Percentiles rank a stretch among this genome's conserved stretches.
Conservation (phyloP, 1,284 basidiomycete genomes). For the Apiotrichum gamsii region DNA sequence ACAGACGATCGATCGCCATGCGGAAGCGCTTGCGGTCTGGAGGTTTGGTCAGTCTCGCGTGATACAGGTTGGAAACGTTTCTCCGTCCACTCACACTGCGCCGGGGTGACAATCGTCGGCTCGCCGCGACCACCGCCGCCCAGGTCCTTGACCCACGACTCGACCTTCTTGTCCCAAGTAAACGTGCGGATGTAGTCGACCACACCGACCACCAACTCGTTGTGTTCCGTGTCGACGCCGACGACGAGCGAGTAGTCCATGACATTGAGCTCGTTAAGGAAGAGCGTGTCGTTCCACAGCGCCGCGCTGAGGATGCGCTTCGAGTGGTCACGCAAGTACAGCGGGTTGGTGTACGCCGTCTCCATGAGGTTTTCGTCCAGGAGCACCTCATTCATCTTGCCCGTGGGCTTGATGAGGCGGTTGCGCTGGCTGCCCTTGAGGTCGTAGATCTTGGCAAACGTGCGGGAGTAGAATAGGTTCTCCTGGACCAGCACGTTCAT, state of each 20-base stretch:
- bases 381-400: constrained; percentile 85
- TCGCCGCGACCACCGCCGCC: constrained; percentile 72
- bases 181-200: constrained; percentile 54
- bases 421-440: constrained; percentile 89
- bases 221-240: constrained; percentile 75
- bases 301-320: constrained; percentile 87
- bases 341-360: constrained; percentile 55
- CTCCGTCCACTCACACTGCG: constrained; percentile 40
- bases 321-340: constrained; percentile 90
- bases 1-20: constrained; percentile 77
- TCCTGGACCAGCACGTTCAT: constrained; percentile 98
- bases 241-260: constrained; percentile 99
- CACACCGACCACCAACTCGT: constrained; percentile 90
- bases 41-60: not conserved
- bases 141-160: constrained; percentile 95
- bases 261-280: constrained; percentile 89
- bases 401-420: constrained; percentile 82
- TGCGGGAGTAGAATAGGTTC: constrained; percentile 88
- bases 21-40: constrained; percentile 67
- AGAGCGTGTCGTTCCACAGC: constrained; percentile 82
- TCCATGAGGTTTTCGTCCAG: constrained; percentile 49
- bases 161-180: constrained; percentile 85
- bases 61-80: no score
- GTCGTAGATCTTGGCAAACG: constrained; percentile 91
- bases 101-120: constrained; percentile 78